These are phyloP conservation scores for Primulina tabacum DNA, from an alignment of 257 asterid species.

Conservation along the genomic window DNA sequence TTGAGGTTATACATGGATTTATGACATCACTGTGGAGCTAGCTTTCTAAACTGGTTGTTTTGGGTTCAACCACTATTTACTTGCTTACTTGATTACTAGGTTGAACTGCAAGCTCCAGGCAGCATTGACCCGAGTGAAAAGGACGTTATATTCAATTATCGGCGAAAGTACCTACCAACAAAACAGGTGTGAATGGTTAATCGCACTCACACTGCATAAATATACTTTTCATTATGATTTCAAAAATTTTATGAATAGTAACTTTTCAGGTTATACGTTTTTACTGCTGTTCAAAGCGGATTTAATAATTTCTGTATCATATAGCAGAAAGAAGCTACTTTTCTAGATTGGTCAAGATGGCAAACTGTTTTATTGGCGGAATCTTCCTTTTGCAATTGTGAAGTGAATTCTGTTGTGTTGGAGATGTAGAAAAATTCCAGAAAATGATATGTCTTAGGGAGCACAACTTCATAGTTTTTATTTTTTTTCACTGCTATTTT, in stretches of 20 bases:
- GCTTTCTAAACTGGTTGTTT: neutral
- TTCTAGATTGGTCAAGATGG: neutral
- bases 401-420: neutral
- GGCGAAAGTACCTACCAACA: constrained; percentile 85
- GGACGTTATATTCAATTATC: constrained; percentile 71
- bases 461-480: neutral
- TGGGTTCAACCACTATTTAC: constrained; percentile 17
- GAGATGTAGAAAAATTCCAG: neutral
- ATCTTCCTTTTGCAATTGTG: neutral
- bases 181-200: constrained; percentile 53
- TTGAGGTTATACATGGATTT: constrained; percentile 13
- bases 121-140: constrained; percentile 49
- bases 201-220: neutral
- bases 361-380: neutral
- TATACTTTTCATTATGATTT: constrained; percentile 6
- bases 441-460: neutral
- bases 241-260: neutral
- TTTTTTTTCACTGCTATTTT: neutral
- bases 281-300: neutral
- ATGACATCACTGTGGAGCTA: constrained; percentile 8
- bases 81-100: constrained; percentile 42
- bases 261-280: neutral
- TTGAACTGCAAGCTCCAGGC: constrained; percentile 71
- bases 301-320: neutral
- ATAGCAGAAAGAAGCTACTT: neutral